These are phyloP conservation scores for Prunus dulcis DNA, from an alignment of 306 rosid species.

Conservation along the genomic window DNA sequence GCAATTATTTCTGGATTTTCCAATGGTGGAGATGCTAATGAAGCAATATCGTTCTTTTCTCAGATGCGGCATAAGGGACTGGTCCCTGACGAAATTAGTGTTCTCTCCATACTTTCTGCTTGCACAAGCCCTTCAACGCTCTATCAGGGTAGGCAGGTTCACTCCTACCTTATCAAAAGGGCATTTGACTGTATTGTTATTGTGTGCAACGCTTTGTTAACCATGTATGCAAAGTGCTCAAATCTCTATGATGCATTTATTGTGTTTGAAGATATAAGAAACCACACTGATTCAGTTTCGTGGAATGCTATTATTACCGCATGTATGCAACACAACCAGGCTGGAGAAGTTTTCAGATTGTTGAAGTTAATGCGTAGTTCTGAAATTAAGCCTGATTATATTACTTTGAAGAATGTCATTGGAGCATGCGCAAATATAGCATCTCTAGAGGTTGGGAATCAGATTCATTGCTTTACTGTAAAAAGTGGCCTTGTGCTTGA, in stretches of 20 bases:
- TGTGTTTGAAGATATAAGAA: slow-evolving; percentile 39
- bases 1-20: slow-evolving; percentile 67
- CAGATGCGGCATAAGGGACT: slow-evolving; percentile 45
- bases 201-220: slow-evolving; percentile 55
- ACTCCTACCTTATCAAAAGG: slow-evolving; percentile 46
- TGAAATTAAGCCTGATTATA: slow-evolving; percentile 47
- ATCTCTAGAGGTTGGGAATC: slow-evolving; percentile 63
- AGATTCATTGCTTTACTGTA: slow-evolving; percentile 53
- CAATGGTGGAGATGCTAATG: slow-evolving; percentile 38
- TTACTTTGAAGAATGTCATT: slow-evolving; percentile 54
- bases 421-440: slow-evolving; percentile 64
- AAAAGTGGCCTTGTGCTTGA: slow-evolving; percentile 58
- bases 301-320: slow-evolving; percentile 77
- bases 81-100: slow-evolving; percentile 52
- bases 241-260: slow-evolving; percentile 45
- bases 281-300: slow-evolving; percentile 52
- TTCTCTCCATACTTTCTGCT: slow-evolving; percentile 58
- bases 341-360: slow-evolving; percentile 51
- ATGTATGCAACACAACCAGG: slow-evolving; percentile 56
- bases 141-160: slow-evolving; percentile 65
- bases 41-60: slow-evolving; percentile 51
- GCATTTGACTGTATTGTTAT: slow-evolving; percentile 43
- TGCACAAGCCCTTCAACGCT: slow-evolving; percentile 47
- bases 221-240: slow-evolving; percentile 74
- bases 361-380: slow-evolving; percentile 51